Percentiles rank a stretch among this genome's conserved stretches.
These are phyloP conservation scores for Scheffersomyces insectosa DNA, from an alignment of 1,139 yeast genomes.

Conservation along the genomic window DNA sequence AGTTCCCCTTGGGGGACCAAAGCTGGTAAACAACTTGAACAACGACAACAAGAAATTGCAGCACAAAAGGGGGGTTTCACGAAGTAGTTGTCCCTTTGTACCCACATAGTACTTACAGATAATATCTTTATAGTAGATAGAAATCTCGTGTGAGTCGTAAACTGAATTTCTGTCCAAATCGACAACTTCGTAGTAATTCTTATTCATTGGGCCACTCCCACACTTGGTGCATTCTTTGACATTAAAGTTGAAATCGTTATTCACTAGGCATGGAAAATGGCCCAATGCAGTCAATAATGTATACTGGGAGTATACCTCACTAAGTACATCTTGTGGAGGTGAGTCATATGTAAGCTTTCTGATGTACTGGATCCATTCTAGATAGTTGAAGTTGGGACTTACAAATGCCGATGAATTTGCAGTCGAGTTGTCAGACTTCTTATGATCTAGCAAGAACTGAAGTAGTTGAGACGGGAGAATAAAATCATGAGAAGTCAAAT, in stretches of 20 bases:
- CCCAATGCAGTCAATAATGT: conserved; percentile 43
- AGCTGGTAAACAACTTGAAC: conserved; percentile 50
- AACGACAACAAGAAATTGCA: conserved; percentile 48
- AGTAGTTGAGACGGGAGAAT: conserved; percentile 8
- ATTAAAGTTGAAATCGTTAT: conserved; percentile 30
- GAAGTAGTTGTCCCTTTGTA: conserved; percentile 7
- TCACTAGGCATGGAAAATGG: conserved; percentile 41
- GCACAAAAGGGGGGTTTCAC: conserved; percentile 26
- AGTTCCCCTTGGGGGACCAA: conserved; percentile 11
- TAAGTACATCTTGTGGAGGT: conserved; percentile 3
- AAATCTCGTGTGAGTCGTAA: conserved; percentile 21
- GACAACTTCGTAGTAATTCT: conserved; percentile 23
- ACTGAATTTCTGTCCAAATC: conserved; percentile 23
- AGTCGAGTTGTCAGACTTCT: background rate
- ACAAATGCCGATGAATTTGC: background rate
- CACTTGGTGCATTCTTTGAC: conserved; percentile 43
- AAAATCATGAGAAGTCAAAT: conserved; percentile 5
- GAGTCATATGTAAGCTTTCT: conserved; percentile 6
- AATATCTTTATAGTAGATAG: conserved; percentile 24
- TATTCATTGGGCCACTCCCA: conserved; percentile 26
- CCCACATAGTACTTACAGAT: conserved; percentile 20
- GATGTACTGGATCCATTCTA: conserved; percentile 27
- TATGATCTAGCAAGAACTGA: conserved; percentile 6
- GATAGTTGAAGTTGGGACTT: conserved; percentile 10
- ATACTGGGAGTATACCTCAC: conserved; percentile 18